phyloP scores from a whole-genome alignment of 2,329 filamentous ascomycete species.

The Nemania diffusa region DNA sequence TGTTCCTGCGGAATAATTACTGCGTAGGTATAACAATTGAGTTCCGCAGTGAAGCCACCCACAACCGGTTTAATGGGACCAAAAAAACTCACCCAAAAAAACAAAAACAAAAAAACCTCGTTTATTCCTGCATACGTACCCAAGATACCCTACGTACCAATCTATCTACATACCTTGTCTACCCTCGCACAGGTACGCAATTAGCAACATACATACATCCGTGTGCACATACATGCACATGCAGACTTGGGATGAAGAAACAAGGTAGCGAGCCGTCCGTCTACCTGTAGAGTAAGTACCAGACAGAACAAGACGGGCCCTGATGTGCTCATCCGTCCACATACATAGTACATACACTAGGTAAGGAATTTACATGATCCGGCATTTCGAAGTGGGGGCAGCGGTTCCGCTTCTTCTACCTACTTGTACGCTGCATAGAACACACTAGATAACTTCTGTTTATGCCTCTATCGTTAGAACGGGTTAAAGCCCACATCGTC shows the following conservation, averaged over 20 bases:
- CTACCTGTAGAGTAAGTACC: conserved; percentile 20
- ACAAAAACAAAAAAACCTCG: not conserved
- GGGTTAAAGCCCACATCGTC: conserved; percentile 6
- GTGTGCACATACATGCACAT: conserved; percentile 17
- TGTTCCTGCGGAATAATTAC: not conserved
- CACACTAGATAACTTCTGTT: not conserved
- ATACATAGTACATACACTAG: not conserved
- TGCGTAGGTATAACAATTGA: not conserved
- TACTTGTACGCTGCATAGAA: no score
- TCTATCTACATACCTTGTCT: not conserved
- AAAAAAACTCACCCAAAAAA: no score
- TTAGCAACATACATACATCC: conserved; percentile 3
- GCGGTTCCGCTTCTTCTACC: conserved; percentile 4
- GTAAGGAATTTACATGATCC: conserved; percentile 16
- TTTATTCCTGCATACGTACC: conserved; percentile 26
- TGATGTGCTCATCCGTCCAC: not conserved
- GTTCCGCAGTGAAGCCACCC: conserved; percentile 1
- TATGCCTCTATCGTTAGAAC: not conserved
- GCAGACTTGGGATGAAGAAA: conserved; percentile 16
- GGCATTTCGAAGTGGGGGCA: conserved; percentile 28
- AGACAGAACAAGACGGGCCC: conserved; percentile 13
- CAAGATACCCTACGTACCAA: conserved; percentile 11
- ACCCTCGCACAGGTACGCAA: not conserved
- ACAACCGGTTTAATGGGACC: conserved; percentile 4
- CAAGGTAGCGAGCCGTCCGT: conserved; percentile 28